phyloP scores from a whole-genome alignment of 768 basidiomycete species.

The Tricholoma bakamatsutake region DNA sequence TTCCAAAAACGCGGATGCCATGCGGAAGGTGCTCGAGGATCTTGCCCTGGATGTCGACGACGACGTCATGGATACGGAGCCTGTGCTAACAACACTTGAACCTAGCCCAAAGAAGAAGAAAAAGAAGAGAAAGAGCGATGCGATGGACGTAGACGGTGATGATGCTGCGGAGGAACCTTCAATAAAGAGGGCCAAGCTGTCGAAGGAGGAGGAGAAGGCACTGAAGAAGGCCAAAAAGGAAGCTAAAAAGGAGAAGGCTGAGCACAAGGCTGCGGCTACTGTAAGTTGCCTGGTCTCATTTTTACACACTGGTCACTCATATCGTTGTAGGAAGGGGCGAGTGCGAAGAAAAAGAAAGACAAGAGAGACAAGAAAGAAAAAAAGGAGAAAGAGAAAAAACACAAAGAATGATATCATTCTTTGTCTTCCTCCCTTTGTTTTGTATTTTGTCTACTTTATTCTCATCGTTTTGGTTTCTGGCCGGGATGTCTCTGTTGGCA shows the following conservation, averaged over 20 bases:
- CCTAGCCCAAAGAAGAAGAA: slow-evolving; percentile 57
- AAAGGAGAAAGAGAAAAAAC: slow-evolving; percentile 33
- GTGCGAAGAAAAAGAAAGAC: slow-evolving; percentile 46
- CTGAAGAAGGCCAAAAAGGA: slow-evolving; percentile 74
- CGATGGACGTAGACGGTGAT: slow-evolving; percentile 56
- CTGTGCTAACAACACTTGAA: slow-evolving; percentile 54
- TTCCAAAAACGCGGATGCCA: slow-evolving; percentile 88
- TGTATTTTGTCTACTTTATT: slow-evolving; percentile 4
- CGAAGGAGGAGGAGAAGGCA: slow-evolving; percentile 85
- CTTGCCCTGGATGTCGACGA: slow-evolving; percentile 56
- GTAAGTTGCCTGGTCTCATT: slow-evolving; percentile 6
- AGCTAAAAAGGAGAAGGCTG: slow-evolving; percentile 39
- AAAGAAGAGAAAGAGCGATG: slow-evolving; percentile 63
- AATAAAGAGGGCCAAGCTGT: slow-evolving; percentile 67
- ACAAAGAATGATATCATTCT: slow-evolving; percentile 23
- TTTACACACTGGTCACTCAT: slow-evolving; percentile 2
- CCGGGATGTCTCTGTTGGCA: not conserved
- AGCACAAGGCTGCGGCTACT: slow-evolving; percentile 27
- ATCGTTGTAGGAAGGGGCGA: slow-evolving; percentile 12
- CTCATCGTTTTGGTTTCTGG: not conserved
- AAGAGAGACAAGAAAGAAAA: slow-evolving; percentile 44
- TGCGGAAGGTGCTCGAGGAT: slow-evolving; percentile 79
- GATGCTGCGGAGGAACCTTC: slow-evolving; percentile 39
- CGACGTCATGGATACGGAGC: slow-evolving; percentile 37
- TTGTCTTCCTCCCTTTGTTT: slow-evolving; percentile 5